A percentile compares a stretch with the other conserved stretches of the same genome.
phyloP scores from a whole-genome alignment of 1,284 basidiomycete genomes.

The Puccinia novopanici region DNA sequence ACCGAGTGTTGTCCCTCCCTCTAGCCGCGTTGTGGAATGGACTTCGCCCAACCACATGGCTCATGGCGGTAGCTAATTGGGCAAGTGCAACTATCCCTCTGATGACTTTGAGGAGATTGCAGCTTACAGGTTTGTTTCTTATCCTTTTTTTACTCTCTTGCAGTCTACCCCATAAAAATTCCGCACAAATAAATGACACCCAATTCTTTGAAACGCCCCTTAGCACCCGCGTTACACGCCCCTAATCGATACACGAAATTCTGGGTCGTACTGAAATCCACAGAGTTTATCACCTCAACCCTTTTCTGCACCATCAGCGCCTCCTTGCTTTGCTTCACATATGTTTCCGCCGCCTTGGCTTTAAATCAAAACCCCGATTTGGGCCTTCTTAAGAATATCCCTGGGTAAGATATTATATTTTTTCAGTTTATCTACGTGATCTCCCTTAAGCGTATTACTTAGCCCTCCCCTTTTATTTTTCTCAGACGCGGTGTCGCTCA shows the following conservation, averaged over 20 bases:
- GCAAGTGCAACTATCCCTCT: conserved; percentile 47
- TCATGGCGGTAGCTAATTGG: conserved; percentile 36
- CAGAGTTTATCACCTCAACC: conserved; percentile 18
- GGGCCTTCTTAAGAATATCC: conserved; percentile 34
- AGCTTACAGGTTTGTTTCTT: conserved; percentile 31
- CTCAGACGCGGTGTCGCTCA: conserved; percentile 31
- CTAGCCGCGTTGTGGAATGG: conserved; percentile 43
- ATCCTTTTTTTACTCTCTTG: neutral
- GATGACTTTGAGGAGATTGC: conserved; percentile 41
- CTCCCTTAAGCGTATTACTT: neutral
- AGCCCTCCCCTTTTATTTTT: neutral
- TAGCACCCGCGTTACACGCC: neutral
- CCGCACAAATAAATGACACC: neutral
- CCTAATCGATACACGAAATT: conserved; percentile 29
- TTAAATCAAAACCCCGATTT: conserved; percentile 43
- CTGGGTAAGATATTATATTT: conserved; percentile 18
- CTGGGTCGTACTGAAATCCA: conserved; percentile 26
- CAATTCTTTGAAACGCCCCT: too few relatives aligned
- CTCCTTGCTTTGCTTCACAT: conserved; percentile 32
- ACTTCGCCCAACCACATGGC: conserved; percentile 37
- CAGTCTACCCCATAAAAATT: neutral
- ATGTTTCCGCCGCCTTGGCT: conserved; percentile 38
- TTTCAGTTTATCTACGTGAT: neutral
- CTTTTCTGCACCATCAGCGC: conserved; percentile 31
- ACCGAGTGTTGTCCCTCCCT: neutral